These are phyloP conservation scores for Zygnema circumcarinatum DNA, from an alignment of 139 green algal genomes.

Conservation along the genomic window DNA sequence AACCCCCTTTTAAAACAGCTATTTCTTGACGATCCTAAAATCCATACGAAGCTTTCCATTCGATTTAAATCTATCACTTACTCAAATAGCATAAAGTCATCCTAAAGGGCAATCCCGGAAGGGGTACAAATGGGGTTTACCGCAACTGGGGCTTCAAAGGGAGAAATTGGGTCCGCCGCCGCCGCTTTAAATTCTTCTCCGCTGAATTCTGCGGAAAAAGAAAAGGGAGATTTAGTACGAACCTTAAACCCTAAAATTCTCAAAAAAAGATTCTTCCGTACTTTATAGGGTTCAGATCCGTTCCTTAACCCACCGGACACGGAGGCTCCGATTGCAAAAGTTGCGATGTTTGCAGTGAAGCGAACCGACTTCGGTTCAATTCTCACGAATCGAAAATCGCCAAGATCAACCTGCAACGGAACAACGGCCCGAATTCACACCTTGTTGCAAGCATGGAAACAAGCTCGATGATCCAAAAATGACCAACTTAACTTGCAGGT, in stretches of 20 bases:
- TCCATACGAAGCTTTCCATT: too few species aligned
- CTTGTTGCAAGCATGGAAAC: background rate
- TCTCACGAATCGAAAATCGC: slow-evolving; percentile 40
- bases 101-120: too few species aligned
- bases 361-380: slow-evolving; percentile 23
- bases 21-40: too few species aligned
- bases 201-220: slow-evolving; percentile 14
- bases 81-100: too few species aligned
- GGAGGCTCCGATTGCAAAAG: slow-evolving; percentile 43
- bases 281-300: background rate
- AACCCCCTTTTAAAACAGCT: too few species aligned
- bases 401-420: slow-evolving; percentile 47
- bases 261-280: background rate
- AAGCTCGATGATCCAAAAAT: background rate
- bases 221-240: background rate
- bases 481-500: background rate
- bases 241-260: background rate
- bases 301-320: slow-evolving; percentile 32
- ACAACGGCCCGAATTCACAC: too few species aligned
- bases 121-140: too few species aligned
- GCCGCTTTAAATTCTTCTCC: slow-evolving; percentile 23
- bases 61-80: too few species aligned
- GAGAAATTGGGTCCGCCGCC: slow-evolving; percentile 4
- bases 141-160: slow-evolving; percentile 1
- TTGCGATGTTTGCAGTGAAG: slow-evolving; percentile 48